Conservation (phyloP, 345 rosid genomes). For the Capsella bursapastoris region DNA sequence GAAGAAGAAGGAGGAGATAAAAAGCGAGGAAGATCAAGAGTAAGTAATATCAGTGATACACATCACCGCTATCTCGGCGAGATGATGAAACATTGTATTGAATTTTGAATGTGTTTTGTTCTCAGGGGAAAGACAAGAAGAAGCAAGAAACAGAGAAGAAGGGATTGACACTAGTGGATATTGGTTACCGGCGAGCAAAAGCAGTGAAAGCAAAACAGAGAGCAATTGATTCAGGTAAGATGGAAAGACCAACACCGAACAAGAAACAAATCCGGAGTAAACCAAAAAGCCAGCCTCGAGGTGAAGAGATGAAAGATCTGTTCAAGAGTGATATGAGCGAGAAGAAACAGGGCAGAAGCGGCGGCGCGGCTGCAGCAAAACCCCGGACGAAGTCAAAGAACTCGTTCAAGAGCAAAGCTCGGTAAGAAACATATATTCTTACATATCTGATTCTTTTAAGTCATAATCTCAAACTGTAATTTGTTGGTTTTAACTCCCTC, state of each 20-base stretch:
- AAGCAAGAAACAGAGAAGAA: conserved; percentile 62
- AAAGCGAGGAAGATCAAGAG: conserved; percentile 45
- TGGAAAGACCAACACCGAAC: conserved; percentile 49
- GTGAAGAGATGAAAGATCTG: conserved; percentile 78
- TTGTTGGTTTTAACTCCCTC: neutral
- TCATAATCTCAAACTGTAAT: neutral
- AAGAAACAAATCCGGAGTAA: conserved; percentile 54
- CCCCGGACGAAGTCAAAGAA: conserved; percentile 56
- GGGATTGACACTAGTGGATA: conserved; percentile 70
- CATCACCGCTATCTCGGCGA: neutral
- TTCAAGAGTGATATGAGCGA: conserved; percentile 89
- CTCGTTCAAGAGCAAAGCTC: conserved; percentile 90
- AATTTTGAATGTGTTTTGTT: conserved; percentile 7
- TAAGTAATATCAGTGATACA: conserved; percentile 41
- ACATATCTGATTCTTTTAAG: too few species aligned
- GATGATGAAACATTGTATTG: conserved; percentile 11
- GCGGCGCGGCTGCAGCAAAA: conserved; percentile 49
- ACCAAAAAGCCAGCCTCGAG: conserved; percentile 63
- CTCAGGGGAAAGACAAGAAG: conserved; percentile 55
- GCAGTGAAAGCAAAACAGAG: conserved; percentile 79
- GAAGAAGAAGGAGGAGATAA: conserved; percentile 49
- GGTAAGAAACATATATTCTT: conserved; percentile 51
- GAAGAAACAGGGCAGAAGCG: conserved; percentile 58
- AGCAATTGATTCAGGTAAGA: conserved; percentile 74
- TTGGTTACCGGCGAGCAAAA: conserved; percentile 87